Base-by-base conservation (phyloP, 768 basidiomycete genomes). In the Termitomyces sp. region DNA sequence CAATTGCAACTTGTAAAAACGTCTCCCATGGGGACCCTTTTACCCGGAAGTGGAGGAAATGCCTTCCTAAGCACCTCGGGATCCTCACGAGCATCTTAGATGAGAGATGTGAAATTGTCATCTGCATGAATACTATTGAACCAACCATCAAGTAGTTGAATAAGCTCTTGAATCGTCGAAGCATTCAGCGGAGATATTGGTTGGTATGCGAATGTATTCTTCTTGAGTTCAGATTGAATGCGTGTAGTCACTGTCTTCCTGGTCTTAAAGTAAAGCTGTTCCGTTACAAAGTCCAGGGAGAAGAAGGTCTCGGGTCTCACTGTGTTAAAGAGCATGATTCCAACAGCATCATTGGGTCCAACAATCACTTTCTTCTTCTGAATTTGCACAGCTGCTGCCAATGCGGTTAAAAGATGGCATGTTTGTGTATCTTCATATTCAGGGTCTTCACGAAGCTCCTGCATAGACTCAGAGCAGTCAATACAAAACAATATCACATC, bases 401-500 rank as follows among this genome's bases (percentile, higher is more conserved):
- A 80, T 0, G 92, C 91, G 20, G 80, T 77, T 64, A 87, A 86
- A 3, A 98, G 69, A 65, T 94, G 88, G 57, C 85, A 92, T 1
- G 84, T 90, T 66, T 87, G 77, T 40, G 77, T 75, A 52, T 85
- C 80, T 72, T 91, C 83, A 58, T 86, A 80, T 54, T 76, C 74
- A 12, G 83, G 81, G 64, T 87, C 84, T 26, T 88, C 86, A 50
- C 77, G 77, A 44, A 87, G 80, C 38, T 76, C 77, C 26, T 90
- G 86, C 96, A 98, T 98, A 12, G 92, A 91, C 54, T 82, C 77
- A 0, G 95, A 96, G 61, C 92, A 93, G 71, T 99, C 95, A 58
- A 99, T 92, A 69, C 90, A 91, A 74, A 98, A 97, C n/a, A 98
- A 73, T 47, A 96, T 88, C 33, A 94, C 90, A 65, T 98, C 94